phyloP scores from a whole-genome alignment of 148 eudicot species.

The Nepenthes gracilis region DNA sequence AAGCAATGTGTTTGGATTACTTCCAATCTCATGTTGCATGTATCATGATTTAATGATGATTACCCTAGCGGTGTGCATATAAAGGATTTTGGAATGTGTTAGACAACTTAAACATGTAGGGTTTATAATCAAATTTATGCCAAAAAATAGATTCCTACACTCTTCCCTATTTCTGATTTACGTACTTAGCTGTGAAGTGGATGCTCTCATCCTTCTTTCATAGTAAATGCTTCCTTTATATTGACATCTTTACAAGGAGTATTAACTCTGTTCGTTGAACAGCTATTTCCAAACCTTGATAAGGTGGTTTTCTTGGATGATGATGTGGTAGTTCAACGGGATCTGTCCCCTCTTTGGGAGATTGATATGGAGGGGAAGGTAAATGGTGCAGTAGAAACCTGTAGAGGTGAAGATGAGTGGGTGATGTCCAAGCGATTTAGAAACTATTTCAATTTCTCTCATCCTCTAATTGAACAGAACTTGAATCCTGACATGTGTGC shows the following conservation, averaged over 20 bases:
- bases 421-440: constrained; percentile 92
- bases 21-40: no score
- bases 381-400: constrained; percentile 98
- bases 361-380: constrained; percentile 88
- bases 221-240: no score
- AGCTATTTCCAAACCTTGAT: constrained; percentile 90
- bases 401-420: constrained; percentile 91
- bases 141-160: no score
- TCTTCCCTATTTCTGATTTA: no score
- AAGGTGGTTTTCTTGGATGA: constrained; percentile 96
- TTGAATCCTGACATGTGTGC: constrained; percentile 93
- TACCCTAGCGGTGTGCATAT: no score
- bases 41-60: no score
- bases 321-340: constrained; percentile 90
- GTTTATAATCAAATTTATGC: no score
- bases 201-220: no score
- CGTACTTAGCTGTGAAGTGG: no score
- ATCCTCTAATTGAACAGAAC: constrained; percentile 70
- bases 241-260: background rate
- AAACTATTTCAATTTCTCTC: constrained; percentile 93
- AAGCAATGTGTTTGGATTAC: no score
- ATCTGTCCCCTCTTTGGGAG: constrained; percentile 88
- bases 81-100: no score
- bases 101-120: no score
- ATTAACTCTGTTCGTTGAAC: constrained; percentile 17